Conservation (phyloP, 352 stramenopile genomes). For the Sclerospora graminicola region DNA sequence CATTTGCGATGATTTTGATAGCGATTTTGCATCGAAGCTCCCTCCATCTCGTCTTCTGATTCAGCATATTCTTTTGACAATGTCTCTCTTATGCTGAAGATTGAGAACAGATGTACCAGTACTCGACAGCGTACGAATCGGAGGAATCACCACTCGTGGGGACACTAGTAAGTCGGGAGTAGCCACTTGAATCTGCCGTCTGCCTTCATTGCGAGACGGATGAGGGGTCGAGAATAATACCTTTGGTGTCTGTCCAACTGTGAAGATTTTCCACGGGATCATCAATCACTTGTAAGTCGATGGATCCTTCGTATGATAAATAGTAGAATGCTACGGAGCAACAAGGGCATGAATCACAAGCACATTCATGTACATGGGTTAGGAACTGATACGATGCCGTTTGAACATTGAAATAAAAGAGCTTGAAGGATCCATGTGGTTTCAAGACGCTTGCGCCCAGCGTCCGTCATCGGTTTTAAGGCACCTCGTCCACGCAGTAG, state of each 20-base stretch:
- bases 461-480: too few species aligned
- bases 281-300: conserved; percentile 67
- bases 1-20: conserved; percentile 9
- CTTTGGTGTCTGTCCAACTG: conserved; percentile 87
- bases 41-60: conserved; percentile 26
- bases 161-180: conserved; percentile 42
- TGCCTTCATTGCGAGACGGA: conserved; percentile 36
- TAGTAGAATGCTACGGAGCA: conserved; percentile 74
- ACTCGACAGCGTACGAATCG: conserved; percentile 12
- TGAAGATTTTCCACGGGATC: conserved; percentile 85
- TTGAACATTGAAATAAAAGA: too few species aligned
- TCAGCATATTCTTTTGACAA: conserved; percentile 24
- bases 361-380: neutral
- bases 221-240: conserved; percentile 66
- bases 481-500: too few species aligned
- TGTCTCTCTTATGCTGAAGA: conserved; percentile 13
- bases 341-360: conserved; percentile 2
- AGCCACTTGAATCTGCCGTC: conserved; percentile 38
- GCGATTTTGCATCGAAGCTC: neutral
- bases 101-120: conserved; percentile 3
- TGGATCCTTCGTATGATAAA: conserved; percentile 82
- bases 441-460: too few species aligned
- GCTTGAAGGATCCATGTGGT: too few species aligned
- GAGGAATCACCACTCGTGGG: conserved; percentile 17
- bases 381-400: too few species aligned